Percentiles rank a stretch among this genome's conserved stretches.
These are phyloP conservation scores for Forsythia viridissima DNA, from an alignment of 257 asterid genomes.

Conservation along the genomic window DNA sequence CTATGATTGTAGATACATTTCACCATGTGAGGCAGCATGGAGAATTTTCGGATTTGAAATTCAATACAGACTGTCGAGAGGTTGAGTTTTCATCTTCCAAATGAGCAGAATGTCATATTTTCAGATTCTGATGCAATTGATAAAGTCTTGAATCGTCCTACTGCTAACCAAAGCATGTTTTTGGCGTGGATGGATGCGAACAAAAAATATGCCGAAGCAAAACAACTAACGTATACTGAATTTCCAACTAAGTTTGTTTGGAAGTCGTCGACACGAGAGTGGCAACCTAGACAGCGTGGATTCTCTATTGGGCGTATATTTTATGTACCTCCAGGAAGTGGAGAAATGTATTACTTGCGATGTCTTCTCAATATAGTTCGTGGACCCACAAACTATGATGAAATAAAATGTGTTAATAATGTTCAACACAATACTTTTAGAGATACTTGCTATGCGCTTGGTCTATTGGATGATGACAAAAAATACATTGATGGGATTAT, in stretches of 20 bases:
- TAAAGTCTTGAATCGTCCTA: background rate
- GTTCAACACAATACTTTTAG: background rate
- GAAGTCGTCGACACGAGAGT: background rate
- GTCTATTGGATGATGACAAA: background rate
- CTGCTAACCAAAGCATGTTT: too few relatives aligned
- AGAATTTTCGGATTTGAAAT: background rate
- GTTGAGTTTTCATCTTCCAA: background rate
- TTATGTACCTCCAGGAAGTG: background rate
- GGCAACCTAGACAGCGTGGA: background rate
- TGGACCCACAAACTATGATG: background rate
- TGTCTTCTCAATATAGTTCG: background rate
- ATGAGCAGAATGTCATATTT: background rate
- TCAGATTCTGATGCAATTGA: background rate
- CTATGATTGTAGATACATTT: background rate
- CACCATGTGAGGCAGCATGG: background rate
- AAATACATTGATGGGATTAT: too few relatives aligned
- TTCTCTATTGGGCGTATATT: background rate
- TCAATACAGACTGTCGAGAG: background rate
- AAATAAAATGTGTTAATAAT: background rate
- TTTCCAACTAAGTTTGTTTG: background rate
- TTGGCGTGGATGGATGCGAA: too few relatives aligned
- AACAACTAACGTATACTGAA: background rate
- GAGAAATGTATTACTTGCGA: background rate
- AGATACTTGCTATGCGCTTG: background rate
- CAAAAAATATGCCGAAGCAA: background rate